A percentile compares a stretch with the other conserved stretches of the same genome.
Conservation (phyloP, 139 green algal species). For the Eudorina sp. region DNA sequence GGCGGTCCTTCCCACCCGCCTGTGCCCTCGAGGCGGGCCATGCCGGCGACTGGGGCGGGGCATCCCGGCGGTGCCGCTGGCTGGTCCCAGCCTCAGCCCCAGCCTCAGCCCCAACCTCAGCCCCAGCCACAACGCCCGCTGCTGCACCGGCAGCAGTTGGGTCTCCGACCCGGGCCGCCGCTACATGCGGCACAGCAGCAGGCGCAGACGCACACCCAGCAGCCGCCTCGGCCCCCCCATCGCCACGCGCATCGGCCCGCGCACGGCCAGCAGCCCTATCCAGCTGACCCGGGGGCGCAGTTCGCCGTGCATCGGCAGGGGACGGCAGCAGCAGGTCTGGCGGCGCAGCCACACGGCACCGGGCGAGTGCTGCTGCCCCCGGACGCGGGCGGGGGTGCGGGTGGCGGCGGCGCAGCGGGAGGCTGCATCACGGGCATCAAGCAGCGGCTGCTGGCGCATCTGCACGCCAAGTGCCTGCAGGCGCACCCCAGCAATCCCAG, state of each 20-base stretch:
- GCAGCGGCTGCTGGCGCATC: constrained; percentile 38
- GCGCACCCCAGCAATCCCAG: not conserved
- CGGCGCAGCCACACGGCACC: not conserved
- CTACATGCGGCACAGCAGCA: not conserved
- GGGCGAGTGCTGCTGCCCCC: not conserved
- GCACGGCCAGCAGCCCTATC: no score
- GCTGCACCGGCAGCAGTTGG: not conserved
- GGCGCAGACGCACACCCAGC: no score
- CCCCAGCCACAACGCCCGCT: not conserved
- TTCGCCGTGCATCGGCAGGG: no score
- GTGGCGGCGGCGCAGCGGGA: not conserved
- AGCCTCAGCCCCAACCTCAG: not conserved
- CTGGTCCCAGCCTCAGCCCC: not conserved
- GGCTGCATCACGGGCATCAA: constrained; percentile 32
- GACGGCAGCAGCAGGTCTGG: not conserved
- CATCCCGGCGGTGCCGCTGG: not conserved
- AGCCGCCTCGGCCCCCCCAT: no score
- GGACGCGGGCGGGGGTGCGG: not conserved
- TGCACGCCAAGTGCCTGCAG: constrained; percentile 1
- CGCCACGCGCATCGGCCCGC: no score
- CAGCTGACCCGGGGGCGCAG: no score
- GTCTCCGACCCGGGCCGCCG: no score
- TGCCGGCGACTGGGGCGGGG: not conserved
- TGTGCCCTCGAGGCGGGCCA: not conserved
- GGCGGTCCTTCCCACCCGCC: not conserved